Evolutionary conservation across 2,329 filamentous ascomycete species (phyloP).

Genomic region (Pseudomassariella vexata): DNA sequence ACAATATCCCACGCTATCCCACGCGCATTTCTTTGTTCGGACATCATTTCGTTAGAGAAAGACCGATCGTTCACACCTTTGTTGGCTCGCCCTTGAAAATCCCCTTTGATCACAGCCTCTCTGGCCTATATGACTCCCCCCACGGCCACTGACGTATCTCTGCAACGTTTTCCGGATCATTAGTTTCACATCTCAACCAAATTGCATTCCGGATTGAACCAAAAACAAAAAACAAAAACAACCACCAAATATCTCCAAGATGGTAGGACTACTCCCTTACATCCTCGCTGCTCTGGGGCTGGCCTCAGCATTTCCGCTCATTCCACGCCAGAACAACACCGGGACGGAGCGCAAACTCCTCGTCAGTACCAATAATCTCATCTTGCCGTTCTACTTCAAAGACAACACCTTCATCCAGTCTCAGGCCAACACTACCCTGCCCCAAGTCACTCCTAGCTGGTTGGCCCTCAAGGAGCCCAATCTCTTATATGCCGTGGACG

Average conservation of each 20-base stretch:
- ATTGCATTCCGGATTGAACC: not conserved
- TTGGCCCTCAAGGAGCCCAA: conserved; percentile 33
- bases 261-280: conserved; percentile 13
- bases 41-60: too few species aligned
- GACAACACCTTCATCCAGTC: conserved; percentile 32
- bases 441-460: conserved; percentile 36
- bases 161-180: too few species aligned
- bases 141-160: too few species aligned
- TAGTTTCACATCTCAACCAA: not conserved
- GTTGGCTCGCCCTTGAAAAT: too few species aligned
- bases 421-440: conserved; percentile 22
- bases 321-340: conserved; percentile 9
- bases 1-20: too few species aligned
- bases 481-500: conserved; percentile 41
- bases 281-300: conserved; percentile 17
- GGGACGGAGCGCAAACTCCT: too few species aligned
- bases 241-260: conserved; percentile 8
- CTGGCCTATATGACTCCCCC: too few species aligned
- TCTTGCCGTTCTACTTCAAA: conserved; percentile 36
- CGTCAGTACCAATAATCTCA: conserved; percentile 32
- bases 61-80: too few species aligned
- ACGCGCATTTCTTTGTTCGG: too few species aligned
- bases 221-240: too few species aligned
- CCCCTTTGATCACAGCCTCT: too few species aligned
- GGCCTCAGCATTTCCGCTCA: conserved; percentile 15